Evolutionary conservation across 164 flowering plant genomes (phyloP).

Genomic region (Vitis rotundifolia): DNA sequence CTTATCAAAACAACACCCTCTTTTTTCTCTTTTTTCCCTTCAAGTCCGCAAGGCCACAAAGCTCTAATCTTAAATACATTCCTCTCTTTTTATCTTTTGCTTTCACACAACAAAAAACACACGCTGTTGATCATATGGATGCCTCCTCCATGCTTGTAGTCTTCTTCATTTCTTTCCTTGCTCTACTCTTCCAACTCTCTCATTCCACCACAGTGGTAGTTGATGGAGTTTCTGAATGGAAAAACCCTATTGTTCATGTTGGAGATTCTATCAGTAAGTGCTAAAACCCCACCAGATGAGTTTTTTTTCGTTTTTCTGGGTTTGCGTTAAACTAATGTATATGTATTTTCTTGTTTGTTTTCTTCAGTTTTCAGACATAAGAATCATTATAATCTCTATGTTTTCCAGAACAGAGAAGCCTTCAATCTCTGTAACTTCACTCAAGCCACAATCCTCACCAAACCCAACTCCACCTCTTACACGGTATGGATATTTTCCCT

Average conservation of each 20-base stretch:
- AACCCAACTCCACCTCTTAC: slow-evolving; percentile 57
- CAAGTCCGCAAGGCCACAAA: slow-evolving; percentile 2
- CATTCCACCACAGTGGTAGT: slow-evolving; percentile 54
- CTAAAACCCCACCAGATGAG: not conserved
- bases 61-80: not conserved
- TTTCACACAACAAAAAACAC: not conserved
- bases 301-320: not conserved
- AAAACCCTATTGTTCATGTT: slow-evolving; percentile 55
- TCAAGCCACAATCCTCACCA: slow-evolving; percentile 70
- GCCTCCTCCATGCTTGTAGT: slow-evolving; percentile 20
- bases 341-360: not conserved
- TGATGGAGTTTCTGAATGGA: slow-evolving; percentile 78
- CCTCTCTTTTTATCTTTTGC: not conserved
- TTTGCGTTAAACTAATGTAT: not conserved
- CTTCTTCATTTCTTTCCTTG: slow-evolving; percentile 19
- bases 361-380: slow-evolving; percentile 70
- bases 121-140: slow-evolving; percentile 21
- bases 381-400: slow-evolving; percentile 64
- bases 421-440: slow-evolving; percentile 78
- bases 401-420: slow-evolving; percentile 70
- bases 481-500: slow-evolving; percentile 39
- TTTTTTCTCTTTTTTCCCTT: not conserved
- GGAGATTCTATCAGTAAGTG: slow-evolving; percentile 85
- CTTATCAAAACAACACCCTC: slow-evolving; percentile 4
- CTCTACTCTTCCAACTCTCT: slow-evolving; percentile 28